These are phyloP conservation scores for Talaromyces sp. DNA, from an alignment of 2,329 filamentous ascomycete genomes.

Conservation along the genomic window DNA sequence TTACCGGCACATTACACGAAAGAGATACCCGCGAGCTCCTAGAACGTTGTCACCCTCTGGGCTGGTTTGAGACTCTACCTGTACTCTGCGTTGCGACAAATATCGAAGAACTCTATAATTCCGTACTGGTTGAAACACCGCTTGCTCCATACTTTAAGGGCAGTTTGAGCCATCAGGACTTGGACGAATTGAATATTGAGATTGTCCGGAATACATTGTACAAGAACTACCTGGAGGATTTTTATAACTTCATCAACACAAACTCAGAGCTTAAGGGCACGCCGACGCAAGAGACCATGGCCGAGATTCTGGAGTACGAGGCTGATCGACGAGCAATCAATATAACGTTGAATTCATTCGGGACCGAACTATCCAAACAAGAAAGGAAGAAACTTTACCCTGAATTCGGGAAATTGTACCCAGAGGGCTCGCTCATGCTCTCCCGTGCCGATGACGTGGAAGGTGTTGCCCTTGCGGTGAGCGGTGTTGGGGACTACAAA, in stretches of 20 bases:
- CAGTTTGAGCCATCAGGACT: constrained; percentile 88
- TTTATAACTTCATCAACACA: constrained; percentile 89
- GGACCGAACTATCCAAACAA: constrained; percentile 88
- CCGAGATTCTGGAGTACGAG: constrained; percentile 92
- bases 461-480: constrained; percentile 87
- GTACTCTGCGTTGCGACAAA: constrained; percentile 97
- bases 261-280: constrained; percentile 82
- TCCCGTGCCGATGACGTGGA: constrained; percentile 93
- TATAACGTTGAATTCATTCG: constrained; percentile 98
- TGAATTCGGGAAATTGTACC: constrained; percentile 83
- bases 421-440: constrained; percentile 91
- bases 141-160: constrained; percentile 97
- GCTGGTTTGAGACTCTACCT: constrained; percentile 99
- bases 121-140: constrained; percentile 92
- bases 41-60: constrained; percentile 91
- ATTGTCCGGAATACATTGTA: constrained; percentile 98
- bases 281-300: constrained; percentile 91
- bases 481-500: constrained; percentile 91
- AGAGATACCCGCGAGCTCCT: constrained; percentile 92
- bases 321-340: constrained; percentile 96
- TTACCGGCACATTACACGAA: constrained; percentile 96
- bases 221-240: constrained; percentile 99
- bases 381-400: constrained; percentile 97
- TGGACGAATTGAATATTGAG: constrained; percentile 98
- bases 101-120: constrained; percentile 98